phyloP scores from a whole-genome alignment of 192 early-diverging fungal species.

The Gamsiella multidivaricata region DNA sequence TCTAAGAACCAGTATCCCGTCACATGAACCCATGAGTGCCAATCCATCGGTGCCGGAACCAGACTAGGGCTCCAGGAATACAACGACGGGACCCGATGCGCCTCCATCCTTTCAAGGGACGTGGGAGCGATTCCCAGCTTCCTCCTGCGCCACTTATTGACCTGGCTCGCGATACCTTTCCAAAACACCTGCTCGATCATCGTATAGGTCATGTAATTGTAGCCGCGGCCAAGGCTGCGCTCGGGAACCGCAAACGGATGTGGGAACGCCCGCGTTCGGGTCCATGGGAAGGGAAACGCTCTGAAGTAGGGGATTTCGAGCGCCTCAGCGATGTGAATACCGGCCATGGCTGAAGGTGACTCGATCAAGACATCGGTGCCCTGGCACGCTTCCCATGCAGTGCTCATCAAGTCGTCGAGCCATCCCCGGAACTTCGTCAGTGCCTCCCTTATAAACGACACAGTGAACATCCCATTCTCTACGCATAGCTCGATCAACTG shows the following conservation, averaged over 20 bases:
- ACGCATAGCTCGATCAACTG: conserved; percentile 65
- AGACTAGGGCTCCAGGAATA: conserved; percentile 72
- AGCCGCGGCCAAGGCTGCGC: conserved; percentile 56
- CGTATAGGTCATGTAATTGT: conserved; percentile 76
- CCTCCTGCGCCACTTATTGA: conserved; percentile 68
- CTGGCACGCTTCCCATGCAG: conserved; percentile 68
- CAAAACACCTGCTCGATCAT: conserved; percentile 78
- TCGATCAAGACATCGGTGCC: conserved; percentile 77
- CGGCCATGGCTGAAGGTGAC: conserved; percentile 73
- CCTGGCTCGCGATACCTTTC: conserved; percentile 64
- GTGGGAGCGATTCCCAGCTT: conserved; percentile 59
- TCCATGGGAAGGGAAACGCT: conserved; percentile 83
- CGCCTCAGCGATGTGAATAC: conserved; percentile 76
- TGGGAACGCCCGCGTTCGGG: conserved; percentile 74
- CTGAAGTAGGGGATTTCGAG: conserved; percentile 72
- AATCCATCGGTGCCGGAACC: conserved; percentile 71
- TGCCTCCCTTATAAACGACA: conserved; percentile 69
- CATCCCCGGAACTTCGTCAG: conserved; percentile 68
- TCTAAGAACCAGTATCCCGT: conserved; percentile 84
- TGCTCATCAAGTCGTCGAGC: conserved; percentile 69
- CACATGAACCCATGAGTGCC: conserved; percentile 77
- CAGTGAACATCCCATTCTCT: conserved; percentile 76
- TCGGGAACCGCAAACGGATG: conserved; percentile 75
- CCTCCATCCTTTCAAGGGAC: conserved; percentile 61
- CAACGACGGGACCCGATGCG: conserved; percentile 67